These are phyloP conservation scores for Penicillium sp. DNA, from an alignment of 2,329 filamentous ascomycete species.

Conservation along the genomic window DNA sequence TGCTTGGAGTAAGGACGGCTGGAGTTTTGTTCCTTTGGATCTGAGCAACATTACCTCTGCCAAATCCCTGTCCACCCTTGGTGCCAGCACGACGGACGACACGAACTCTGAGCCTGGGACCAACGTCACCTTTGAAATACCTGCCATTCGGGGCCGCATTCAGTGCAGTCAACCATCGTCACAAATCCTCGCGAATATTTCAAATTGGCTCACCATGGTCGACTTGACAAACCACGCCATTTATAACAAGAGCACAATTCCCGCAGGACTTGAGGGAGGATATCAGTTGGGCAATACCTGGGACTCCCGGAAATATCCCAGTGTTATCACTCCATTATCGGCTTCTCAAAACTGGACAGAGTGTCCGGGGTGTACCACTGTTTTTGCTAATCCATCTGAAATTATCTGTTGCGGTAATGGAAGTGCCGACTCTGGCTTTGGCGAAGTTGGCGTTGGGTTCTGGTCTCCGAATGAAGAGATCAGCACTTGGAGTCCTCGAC, in stretches of 20 bases:
- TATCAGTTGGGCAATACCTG: conserved; percentile 6
- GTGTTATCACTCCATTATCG: neutral
- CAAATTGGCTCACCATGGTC: conserved; percentile 5
- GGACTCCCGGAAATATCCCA: neutral
- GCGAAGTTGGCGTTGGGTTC: conserved; percentile 10
- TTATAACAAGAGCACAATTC: conserved; percentile 15
- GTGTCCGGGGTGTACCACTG: conserved; percentile 10
- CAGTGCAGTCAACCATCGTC: conserved; percentile 5
- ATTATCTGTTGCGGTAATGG: conserved; percentile 14
- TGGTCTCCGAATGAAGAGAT: conserved; percentile 12
- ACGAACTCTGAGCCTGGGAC: neutral
- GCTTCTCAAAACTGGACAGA: neutral
- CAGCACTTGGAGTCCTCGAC: neutral
- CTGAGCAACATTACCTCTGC: neutral
- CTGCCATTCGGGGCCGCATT: conserved; percentile 14
- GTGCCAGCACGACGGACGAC: neutral
- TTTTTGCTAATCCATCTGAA: conserved; percentile 7
- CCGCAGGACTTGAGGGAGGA: conserved; percentile 1
- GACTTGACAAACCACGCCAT: conserved; percentile 3
- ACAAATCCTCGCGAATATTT: conserved; percentile 1
- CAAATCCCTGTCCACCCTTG: neutral
- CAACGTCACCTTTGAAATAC: conserved; percentile 14
- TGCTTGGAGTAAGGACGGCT: conserved; percentile 20
- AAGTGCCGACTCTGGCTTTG: neutral
- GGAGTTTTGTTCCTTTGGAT: conserved; percentile 16